Evolutionary conservation across 345 rosid species (phyloP), one percentile per base, ranked within the genome.

Genomic region (Populus tremula): DNA sequence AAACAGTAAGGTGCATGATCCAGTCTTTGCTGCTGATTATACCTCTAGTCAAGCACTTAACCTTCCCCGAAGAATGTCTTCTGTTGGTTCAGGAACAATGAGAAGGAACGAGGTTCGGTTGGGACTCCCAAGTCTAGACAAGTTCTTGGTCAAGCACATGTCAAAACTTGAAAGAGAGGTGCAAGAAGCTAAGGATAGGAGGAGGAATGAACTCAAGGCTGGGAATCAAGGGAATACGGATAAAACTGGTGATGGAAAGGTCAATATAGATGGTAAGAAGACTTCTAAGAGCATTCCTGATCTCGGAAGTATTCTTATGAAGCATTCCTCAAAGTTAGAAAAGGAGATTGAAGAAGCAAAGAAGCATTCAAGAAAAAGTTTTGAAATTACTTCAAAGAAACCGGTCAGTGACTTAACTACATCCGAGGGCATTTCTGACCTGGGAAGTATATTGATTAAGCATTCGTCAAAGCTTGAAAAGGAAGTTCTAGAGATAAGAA

Each of bases 81-180:
- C 90, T n/a, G 64, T 68, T 35, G 87, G 82, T 77, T 80, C 68
- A 33, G 85, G 80, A 81, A 64, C 70, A 17, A 23, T 45, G 23
- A 73, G 76, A 80, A 79, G 65, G 77, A 78, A 75, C 73, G 84
- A 88, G 67, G 76, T 35, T 12, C 92, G 84, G 70, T 73, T 83
- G 1, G 89, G 88, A 79, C 78, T 94, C 79, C 97, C 90, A 1
- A 89, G 95, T 88, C 73, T 94, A 69, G 98, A 93, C 76, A 93
- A 92, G 86, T 88, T 83, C 85, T 80, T 94, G 81, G 97, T 94
- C 39, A 94, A 90, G 85, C 94, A 84, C 85, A 82, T 86, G 90
- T 84, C 93, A 38, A 89, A 85, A 82, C 92, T 94, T 49, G 98
- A 94, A 85, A 89, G 72, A 81, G 97, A 94, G 84, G 92, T 94